phyloP scores from a whole-genome alignment of 306 rosid genomes.

The Macrotyloma uniflorum region DNA sequence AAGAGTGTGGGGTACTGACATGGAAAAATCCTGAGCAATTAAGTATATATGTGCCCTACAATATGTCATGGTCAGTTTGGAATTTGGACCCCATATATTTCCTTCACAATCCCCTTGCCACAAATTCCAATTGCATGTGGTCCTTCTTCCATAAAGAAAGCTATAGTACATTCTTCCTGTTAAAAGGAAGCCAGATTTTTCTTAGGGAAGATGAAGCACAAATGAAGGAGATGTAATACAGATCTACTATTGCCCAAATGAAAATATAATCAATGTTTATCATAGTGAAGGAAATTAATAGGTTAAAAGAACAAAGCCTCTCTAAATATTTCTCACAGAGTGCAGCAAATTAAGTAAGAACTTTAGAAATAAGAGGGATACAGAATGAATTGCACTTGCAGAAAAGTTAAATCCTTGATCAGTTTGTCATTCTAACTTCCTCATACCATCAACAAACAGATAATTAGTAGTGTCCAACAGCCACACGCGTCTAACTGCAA shows the following conservation, averaged over 20 bases:
- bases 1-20: slow-evolving; percentile 13
- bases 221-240: not conserved
- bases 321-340: not conserved
- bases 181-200: not conserved
- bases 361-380: not conserved
- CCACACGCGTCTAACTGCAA: slow-evolving; percentile 21
- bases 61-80: slow-evolving; percentile 32
- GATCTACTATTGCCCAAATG: not conserved
- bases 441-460: not conserved
- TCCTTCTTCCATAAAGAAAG: slow-evolving; percentile 24
- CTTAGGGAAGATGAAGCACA: not conserved
- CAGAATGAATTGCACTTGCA: slow-evolving; percentile 1
- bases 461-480: slow-evolving; percentile 7
- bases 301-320: not conserved
- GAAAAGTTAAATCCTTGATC: not conserved
- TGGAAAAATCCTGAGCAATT: slow-evolving; percentile 13
- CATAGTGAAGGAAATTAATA: too few species aligned
- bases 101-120: slow-evolving; percentile 20
- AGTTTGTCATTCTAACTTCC: not conserved
- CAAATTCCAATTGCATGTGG: slow-evolving; percentile 29
- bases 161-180: slow-evolving; percentile 9
- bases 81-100: slow-evolving; percentile 28
- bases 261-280: not conserved
- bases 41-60: slow-evolving; percentile 16
- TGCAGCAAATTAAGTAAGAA: not conserved